Base-by-base conservation (phyloP, 1,284 basidiomycete genomes). In the Rhodotorula sp. region DNA sequence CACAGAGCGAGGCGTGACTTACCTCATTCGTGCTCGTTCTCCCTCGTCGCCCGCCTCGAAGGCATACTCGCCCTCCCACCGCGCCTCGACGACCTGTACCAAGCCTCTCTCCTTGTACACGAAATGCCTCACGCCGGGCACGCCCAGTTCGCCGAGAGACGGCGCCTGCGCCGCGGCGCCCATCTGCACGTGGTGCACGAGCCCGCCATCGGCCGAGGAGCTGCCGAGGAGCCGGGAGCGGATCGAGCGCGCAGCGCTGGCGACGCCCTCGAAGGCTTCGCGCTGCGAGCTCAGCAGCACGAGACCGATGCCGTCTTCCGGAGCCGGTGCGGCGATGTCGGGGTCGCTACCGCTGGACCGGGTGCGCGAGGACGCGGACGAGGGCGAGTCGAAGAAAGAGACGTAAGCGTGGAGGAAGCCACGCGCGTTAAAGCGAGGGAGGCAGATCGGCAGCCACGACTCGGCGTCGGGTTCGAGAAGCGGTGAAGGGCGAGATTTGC, bases 361-460 rank as follows among this genome's bases (percentile, higher is more conserved):
- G 34, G 34, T 34, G 34, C 34, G 34, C 34, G 27, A 9, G 61
- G 19, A 17, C 34, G 12, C 23, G 46, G 52, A 42, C 34, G 56
- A 25, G 34, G 13, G 16, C 13, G 52, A n/a, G 25, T 48, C n/a
- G 27, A 90, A 81, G 80, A 91, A 96, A 50, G 88, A 89, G 66
- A 97, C 88, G 78, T 96, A 97, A 23, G 92, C 91, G 81, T 99
- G 93, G 25, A 97, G 89, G 81, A 98, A 98, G 1, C 91, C 91
- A 2, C 89, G 84, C 0, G 93, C 85, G 77, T 97, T 95, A 84
- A 93, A 97, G 80, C 94, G 94, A 0, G 97, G 96, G 16, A 99
- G 86, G 80, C 96, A 99, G 61, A 99, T 87, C 0, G 97, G 97
- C 4, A 98, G 86, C 92, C 94, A 99, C 8, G 91, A 91, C 27